phyloP scores from a whole-genome alignment of 148 eudicot genomes.

The Rhododendron griersonianum region DNA sequence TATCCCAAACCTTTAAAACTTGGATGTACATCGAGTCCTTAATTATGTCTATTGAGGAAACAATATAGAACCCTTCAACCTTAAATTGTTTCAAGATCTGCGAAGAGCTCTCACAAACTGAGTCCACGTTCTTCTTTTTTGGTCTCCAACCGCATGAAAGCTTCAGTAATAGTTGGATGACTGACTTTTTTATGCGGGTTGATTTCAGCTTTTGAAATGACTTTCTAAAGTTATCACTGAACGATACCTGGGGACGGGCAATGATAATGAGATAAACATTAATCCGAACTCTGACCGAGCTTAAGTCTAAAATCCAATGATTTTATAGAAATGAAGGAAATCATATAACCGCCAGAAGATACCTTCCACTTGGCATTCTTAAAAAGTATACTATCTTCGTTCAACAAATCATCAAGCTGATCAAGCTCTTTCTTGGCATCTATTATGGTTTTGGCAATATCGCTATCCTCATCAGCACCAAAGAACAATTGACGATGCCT shows the following conservation, averaged over 20 bases:
- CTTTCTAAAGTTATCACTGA: conserved; percentile 63
- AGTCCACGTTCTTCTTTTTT: conserved; percentile 39
- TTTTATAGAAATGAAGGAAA: background rate
- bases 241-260: conserved; percentile 38
- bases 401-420: conserved; percentile 61
- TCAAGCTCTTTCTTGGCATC: conserved; percentile 59
- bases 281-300: background rate
- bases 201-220: conserved; percentile 52
- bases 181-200: conserved; percentile 34
- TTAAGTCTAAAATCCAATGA: background rate
- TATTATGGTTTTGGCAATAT: conserved; percentile 43
- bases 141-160: conserved; percentile 79
- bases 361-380: conserved; percentile 65
- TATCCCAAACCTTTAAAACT: conserved; percentile 72
- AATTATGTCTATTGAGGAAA: conserved; percentile 52
- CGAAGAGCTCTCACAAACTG: conserved; percentile 36
- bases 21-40: conserved; percentile 43
- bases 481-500: conserved; percentile 51
- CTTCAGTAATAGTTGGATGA: conserved; percentile 47
- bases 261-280: background rate
- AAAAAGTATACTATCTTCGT: conserved; percentile 51
- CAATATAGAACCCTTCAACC: conserved; percentile 52
- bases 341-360: background rate
- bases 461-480: conserved; percentile 50
- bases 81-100: conserved; percentile 56